Evolutionary conservation across 2,329 filamentous ascomycete genomes (phyloP).

Genomic region (Dothiorella sarmentorum): DNA sequence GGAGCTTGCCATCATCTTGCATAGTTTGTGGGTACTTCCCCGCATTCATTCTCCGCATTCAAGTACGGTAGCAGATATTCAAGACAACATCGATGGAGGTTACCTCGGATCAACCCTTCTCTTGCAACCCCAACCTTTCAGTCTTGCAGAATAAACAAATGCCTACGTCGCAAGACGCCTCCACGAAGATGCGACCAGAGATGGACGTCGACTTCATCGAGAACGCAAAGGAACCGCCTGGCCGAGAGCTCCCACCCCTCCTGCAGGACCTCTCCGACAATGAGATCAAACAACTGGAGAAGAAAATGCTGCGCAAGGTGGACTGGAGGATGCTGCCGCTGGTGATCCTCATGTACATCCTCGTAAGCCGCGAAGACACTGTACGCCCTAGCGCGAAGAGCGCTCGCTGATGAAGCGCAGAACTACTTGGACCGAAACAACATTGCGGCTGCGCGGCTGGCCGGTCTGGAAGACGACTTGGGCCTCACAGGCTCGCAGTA

Average conservation of each 20-base stretch:
- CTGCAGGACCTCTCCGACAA: slow-evolving; percentile 21
- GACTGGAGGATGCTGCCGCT: slow-evolving; percentile 24
- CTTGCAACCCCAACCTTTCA: no score
- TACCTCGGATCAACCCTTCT: no score
- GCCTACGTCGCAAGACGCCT: no score
- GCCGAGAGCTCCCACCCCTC: not conserved
- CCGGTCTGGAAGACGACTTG: slow-evolving; percentile 26
- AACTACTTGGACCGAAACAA: slow-evolving; percentile 29
- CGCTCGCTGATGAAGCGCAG: not conserved
- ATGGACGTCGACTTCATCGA: not conserved
- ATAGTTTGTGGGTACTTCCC: no score
- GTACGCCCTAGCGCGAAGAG: no score
- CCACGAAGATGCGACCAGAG: no score
- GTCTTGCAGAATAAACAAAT: no score
- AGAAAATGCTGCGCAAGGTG: slow-evolving; percentile 22
- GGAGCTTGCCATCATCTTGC: no score
- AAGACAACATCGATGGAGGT: no score
- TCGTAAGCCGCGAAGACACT: slow-evolving; percentile 34
- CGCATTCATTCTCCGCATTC: no score
- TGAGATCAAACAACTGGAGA: slow-evolving; percentile 24
- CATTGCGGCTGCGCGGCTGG: slow-evolving; percentile 29
- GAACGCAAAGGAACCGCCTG: not conserved
- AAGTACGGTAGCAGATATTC: no score
- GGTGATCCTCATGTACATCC: slow-evolving; percentile 29
- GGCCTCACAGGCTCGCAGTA: slow-evolving; percentile 23